Conservation (phyloP, 1,284 basidiomycete species). For the Puccinia hordei region DNA sequence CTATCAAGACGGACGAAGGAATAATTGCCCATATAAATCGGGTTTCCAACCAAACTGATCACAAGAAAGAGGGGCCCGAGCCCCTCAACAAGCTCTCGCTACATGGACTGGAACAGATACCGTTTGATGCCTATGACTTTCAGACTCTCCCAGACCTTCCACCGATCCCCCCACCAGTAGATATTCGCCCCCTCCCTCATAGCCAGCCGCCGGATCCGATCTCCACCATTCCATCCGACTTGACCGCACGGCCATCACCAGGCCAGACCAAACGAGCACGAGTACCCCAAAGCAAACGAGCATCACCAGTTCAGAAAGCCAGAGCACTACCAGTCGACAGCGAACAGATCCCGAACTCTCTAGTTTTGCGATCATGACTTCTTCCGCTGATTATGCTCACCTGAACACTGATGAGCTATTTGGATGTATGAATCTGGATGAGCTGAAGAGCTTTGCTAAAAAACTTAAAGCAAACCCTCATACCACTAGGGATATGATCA, state of each 20-base stretch:
- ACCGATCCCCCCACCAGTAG: neutral
- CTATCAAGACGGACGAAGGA: constrained; percentile 6
- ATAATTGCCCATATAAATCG: neutral
- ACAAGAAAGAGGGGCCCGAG: neutral
- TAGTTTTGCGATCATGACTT: constrained; percentile 22
- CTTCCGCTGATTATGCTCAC: neutral
- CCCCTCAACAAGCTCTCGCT: neutral
- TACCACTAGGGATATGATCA: constrained; percentile 40
- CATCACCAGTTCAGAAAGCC: no score
- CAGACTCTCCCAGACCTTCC: neutral
- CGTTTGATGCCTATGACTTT: constrained; percentile 5
- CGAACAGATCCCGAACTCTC: neutral
- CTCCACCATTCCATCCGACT: neutral
- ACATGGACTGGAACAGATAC: neutral
- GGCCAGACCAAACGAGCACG: neutral
- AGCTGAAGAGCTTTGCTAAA: constrained; percentile 43
- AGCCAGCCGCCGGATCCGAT: neutral
- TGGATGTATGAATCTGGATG: constrained; percentile 18
- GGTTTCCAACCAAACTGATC: neutral
- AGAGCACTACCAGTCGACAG: neutral
- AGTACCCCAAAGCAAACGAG: neutral
- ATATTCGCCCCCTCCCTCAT: neutral
- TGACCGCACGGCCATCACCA: neutral
- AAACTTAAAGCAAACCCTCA: constrained; percentile 19
- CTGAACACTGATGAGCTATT: constrained; percentile 40